Conservation (phyloP, 805 yeast species). For the Jamesozyma spencerorum region DNA sequence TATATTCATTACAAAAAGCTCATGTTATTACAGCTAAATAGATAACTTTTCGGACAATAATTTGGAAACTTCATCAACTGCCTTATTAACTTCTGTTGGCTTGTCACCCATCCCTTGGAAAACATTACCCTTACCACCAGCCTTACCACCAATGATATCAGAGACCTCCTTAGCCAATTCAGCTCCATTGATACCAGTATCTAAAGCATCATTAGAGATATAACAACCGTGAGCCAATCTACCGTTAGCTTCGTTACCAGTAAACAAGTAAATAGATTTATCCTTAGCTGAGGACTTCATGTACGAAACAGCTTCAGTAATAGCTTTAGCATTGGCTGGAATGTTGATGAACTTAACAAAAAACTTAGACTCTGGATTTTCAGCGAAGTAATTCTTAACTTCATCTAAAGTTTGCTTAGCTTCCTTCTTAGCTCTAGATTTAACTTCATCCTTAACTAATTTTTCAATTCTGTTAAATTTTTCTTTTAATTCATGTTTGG, state of each 20-base stretch:
- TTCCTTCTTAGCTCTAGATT: slow-evolving; percentile 82
- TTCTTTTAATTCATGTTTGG: slow-evolving; percentile 66
- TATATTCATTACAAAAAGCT: too few relatives aligned
- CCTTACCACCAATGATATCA: slow-evolving; percentile 81
- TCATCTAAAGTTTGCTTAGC: slow-evolving; percentile 70
- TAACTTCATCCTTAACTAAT: slow-evolving; percentile 76
- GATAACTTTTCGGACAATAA: slow-evolving; percentile 50
- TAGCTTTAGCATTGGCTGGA: slow-evolving; percentile 82
- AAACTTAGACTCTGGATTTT: slow-evolving; percentile 42
- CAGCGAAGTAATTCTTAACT: slow-evolving; percentile 58
- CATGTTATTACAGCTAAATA: slow-evolving; percentile 7
- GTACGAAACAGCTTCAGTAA: slow-evolving; percentile 82
- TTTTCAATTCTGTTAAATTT: slow-evolving; percentile 76
- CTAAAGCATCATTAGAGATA: slow-evolving; percentile 60
- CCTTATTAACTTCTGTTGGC: slow-evolving; percentile 56
- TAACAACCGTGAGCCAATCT: slow-evolving; percentile 96
- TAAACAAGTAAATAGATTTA: slow-evolving; percentile 69
- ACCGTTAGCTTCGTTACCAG: slow-evolving; percentile 52
- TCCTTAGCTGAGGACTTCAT: slow-evolving; percentile 68
- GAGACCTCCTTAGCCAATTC: slow-evolving; percentile 68
- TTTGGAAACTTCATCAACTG: slow-evolving; percentile 60
- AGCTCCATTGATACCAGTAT: slow-evolving; percentile 63
- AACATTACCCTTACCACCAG: slow-evolving; percentile 96
- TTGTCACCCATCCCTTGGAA: slow-evolving; percentile 96
- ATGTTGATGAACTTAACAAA: slow-evolving; percentile 64